Evolutionary conservation across 2,329 filamentous ascomycete genomes (phyloP).

Genomic region (Pleoardoris graminearum): DNA sequence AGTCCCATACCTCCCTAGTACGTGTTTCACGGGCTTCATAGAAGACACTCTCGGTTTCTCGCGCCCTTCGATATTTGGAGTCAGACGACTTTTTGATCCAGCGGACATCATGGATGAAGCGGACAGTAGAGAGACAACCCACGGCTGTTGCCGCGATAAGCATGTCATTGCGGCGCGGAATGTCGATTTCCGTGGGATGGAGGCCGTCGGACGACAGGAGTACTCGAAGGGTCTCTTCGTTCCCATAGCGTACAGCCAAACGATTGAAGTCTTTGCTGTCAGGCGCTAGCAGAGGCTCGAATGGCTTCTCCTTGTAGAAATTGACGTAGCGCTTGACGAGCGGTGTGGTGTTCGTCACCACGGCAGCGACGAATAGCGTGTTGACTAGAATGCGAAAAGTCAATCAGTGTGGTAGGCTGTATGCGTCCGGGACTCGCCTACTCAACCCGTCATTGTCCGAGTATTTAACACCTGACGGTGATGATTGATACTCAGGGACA

Average conservation of each 20-base stretch:
- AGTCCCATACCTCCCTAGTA: neutral
- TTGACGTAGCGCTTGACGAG: neutral
- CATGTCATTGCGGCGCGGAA: neutral
- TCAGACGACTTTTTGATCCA: neutral
- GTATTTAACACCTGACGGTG: neutral
- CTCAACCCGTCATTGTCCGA: neutral
- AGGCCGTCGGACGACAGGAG: neutral
- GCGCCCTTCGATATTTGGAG: neutral
- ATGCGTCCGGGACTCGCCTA: neutral
- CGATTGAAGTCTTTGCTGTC: neutral
- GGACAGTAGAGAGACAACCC: neutral
- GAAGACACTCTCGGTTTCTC: neutral
- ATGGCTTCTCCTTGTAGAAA: neutral
- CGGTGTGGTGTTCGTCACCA: neutral
- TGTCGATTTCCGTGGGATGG: neutral
- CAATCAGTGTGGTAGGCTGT: neutral
- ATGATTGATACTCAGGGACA: neutral
- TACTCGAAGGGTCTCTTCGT: neutral
- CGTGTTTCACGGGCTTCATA: neutral
- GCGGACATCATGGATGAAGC: neutral
- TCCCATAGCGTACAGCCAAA: neutral
- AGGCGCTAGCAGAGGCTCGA: neutral
- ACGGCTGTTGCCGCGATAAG: neutral
- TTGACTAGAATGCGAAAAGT: neutral
- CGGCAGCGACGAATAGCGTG: neutral